Base-by-base conservation (phyloP, 2,329 filamentous ascomycete genomes). In the Pseudogymnoascus sp. region DNA sequence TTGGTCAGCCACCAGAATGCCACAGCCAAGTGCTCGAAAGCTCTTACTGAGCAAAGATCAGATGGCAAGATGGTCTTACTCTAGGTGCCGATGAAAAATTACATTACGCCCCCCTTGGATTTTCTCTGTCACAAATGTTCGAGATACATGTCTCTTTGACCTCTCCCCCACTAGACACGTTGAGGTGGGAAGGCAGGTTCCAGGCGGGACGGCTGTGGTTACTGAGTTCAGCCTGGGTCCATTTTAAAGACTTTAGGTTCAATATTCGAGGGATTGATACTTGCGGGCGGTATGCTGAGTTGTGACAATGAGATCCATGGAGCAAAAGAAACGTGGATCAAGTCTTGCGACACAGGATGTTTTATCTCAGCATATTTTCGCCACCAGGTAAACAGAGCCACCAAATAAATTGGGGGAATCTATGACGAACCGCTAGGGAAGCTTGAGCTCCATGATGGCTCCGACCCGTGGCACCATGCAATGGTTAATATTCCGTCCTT, bases 41-140 rank as follows among this genome's bases (percentile, higher is more conserved):
- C 28, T 57, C 51, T 13, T 34, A 57, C 51, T 34, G 28, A 57
- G 51, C n/a, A 34, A 54, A 57, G 25, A 57, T 57, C 51, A 57
- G 28, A 57, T 11, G 7, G 45, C 23, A 51, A 51, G 14, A 51
- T 51, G 6, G 23, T n/a, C n/a, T n/a, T 28, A 51, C 45, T 23
- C 21, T 51, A 19, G 4, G 25, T 57, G 28, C 48, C 25, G 25
- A 31, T 31, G n/a, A 28, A 31, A 54, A 54, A 19, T 31, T 51
- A 19, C 51, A 5, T 34, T 34, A 13, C 25, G 13, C 19, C 4
- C 51, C 28, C 48, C n/a, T 19, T 57, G 3, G 23, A 19, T 57
- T 57, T 34, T 10, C 25, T 13, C n/a, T 5, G 28, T 34, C 51
- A 57, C n/a, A 57, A 11, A 31, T 34, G 14, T 1, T 19, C 4